Conservation (phyloP, 441 rosid genomes). For the Croton setiger region DNA sequence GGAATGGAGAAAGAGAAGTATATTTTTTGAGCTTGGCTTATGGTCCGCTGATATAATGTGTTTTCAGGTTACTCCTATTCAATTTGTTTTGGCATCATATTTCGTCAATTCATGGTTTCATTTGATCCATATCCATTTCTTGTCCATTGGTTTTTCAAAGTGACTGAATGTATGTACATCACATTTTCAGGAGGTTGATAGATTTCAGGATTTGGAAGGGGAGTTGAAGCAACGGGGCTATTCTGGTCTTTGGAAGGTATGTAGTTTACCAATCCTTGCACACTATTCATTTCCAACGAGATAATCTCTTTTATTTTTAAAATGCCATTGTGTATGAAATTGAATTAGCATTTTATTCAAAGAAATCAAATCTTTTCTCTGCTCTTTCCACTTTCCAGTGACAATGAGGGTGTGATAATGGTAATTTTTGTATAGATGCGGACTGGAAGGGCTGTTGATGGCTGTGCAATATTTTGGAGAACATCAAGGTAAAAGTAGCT, state of each 20-base stretch:
- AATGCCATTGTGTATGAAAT: neutral
- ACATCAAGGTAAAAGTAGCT: conserved; percentile 51
- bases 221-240: conserved; percentile 68
- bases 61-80: conserved; percentile 57
- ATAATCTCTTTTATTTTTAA: neutral
- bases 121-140: neutral
- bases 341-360: neutral
- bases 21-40: conserved; percentile 78
- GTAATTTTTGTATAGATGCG: conserved; percentile 63
- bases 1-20: conserved; percentile 71
- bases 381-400: neutral
- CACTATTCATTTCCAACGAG: neutral
- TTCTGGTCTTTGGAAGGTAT: conserved; percentile 77
- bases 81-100: conserved; percentile 2
- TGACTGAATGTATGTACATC: neutral
- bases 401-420: neutral
- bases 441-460: conserved; percentile 88
- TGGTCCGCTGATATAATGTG: conserved; percentile 99
- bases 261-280: neutral
- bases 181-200: conserved; percentile 77
- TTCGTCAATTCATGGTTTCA: neutral
- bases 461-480: conserved; percentile 98
- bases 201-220: conserved; percentile 70
- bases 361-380: neutral
- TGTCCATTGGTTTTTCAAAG: neutral